Percentiles rank a stretch among this genome's conserved stretches.
Conservation (phyloP, 768 basidiomycete genomes). For the Leucocoprinus birnbaumii region DNA sequence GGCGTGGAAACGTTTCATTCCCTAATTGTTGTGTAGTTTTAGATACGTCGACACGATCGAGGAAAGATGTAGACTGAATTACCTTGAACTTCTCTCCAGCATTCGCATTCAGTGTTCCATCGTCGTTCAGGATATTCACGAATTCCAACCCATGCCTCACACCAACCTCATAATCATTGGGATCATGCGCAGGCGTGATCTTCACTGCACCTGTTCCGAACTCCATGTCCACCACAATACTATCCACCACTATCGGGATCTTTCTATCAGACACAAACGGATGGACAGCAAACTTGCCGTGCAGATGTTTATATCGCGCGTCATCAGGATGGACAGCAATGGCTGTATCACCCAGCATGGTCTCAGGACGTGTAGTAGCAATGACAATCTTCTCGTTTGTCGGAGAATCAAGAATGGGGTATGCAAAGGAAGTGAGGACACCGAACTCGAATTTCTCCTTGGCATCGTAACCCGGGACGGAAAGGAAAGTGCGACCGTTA, state of each 20-base stretch:
- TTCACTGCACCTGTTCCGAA: conserved; percentile 99
- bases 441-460: conserved; percentile 98
- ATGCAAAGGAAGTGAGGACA: conserved; percentile 94
- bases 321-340: conserved; percentile 97
- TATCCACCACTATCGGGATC: conserved; percentile 85
- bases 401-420: conserved; percentile 79
- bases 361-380: conserved; percentile 97
- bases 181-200: conserved; percentile 98
- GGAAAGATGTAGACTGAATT: not conserved
- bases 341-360: conserved; percentile 97
- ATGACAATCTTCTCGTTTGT: conserved; percentile 85
- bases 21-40: too few species aligned
- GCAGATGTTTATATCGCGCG: conserved; percentile 89
- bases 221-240: conserved; percentile 87
- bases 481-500: conserved; percentile 78
- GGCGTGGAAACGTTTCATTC: conserved; percentile 98
- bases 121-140: conserved; percentile 93
- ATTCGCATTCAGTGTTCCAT: conserved; percentile 92
- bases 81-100: conserved; percentile 76
- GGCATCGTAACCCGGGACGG: conserved; percentile 91
- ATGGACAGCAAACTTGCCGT: conserved; percentile 87
- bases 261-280: conserved; percentile 82
- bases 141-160: conserved; percentile 84
- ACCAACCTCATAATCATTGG: conserved; percentile 95
- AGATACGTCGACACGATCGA: too few species aligned